Base-by-base conservation (phyloP, 73 alveolate genomes). In the Symbiodinium natans region DNA sequence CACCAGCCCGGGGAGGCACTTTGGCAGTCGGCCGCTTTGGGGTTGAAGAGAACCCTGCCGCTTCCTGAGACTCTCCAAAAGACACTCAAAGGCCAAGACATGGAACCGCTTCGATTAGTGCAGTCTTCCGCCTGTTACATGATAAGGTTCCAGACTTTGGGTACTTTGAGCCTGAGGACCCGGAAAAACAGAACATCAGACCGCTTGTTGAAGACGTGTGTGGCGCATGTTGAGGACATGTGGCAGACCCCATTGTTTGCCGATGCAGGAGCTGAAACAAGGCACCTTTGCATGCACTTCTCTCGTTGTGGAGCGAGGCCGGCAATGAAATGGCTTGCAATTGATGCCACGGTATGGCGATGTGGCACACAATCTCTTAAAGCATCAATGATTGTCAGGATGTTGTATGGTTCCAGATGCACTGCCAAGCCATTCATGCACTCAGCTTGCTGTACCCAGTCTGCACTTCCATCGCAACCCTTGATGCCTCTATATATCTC, bases 11-110 rank as follows among this genome's bases (percentile, higher is more conserved):
- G 2, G 86, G 86, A 5, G 97, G 97, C 77, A 39, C 97, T 48
- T 31, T 90, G 88, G 97, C 97, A n/a, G 88, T 90, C 17, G 97
- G 97, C 41, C 97, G 97, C 56, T 90, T 90, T 41, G 97, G 88
- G 40, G 97, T 90, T 9, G 56, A 90, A 27, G 87, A 68, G 39
- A 39, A 90, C 83, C 88, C 75, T 15, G 97, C 83, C 52, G 31
- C 34, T 63, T 1, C 77, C 19, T 19, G 31, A 56, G 74, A 56
- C 74, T 8, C n/a, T n/a, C n/a, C n/a, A n/a, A n/a, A n/a, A n/a
- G 63, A 48, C 23, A 48, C 17, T 48, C 17, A 10, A 48, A 48
- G 17, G 23, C 63, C 63, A 10, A 48, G 23, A 48, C 8, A 48
- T 10, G 63, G 63, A 8, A 17, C 63, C n/a, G n/a, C n/a, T n/a